phyloP scores from a whole-genome alignment of 805 yeast species.

The Hagleromyces aurorensis region DNA sequence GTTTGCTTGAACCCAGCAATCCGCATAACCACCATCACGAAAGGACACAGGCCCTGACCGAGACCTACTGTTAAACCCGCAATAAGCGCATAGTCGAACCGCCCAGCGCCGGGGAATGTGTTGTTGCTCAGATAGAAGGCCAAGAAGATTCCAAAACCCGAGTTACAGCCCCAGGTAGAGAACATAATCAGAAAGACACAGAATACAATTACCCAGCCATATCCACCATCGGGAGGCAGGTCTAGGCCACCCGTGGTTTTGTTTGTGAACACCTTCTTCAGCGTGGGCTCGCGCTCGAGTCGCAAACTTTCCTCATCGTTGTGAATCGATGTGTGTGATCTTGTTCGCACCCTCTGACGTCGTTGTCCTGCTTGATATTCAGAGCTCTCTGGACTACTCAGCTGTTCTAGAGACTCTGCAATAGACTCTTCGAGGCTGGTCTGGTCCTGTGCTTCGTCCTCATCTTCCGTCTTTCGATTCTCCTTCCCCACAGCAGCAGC shows the following conservation, averaged over 20 bases:
- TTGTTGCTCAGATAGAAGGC: conserved; percentile 46
- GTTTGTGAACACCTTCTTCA: conserved; percentile 32
- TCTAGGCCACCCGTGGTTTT: conserved; percentile 30
- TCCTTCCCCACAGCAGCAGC: neutral
- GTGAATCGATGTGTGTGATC: no score
- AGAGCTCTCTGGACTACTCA: no score
- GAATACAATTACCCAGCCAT: conserved; percentile 56
- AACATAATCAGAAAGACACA: conserved; percentile 46
- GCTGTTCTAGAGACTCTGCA: no score
- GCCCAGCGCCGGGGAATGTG: conserved; percentile 46
- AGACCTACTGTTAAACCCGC: conserved; percentile 54
- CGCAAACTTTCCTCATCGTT: neutral
- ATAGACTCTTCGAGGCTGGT: no score
- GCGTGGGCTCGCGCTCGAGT: conserved; percentile 9
- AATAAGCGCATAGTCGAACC: conserved; percentile 54
- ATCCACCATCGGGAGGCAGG: conserved; percentile 56
- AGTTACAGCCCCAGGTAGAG: conserved; percentile 67
- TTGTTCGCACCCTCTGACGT: no score
- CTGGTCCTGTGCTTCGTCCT: neutral
- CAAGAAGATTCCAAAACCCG: conserved; percentile 56
- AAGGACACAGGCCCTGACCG: conserved; percentile 56
- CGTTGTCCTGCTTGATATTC: no score
- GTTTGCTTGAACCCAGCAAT: conserved; percentile 43
- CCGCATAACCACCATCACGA: conserved; percentile 40
- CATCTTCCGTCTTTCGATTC: conserved; percentile 1